Base-by-base conservation (phyloP, 202 grass and related monocot species). In the Elaeis oleifera region DNA sequence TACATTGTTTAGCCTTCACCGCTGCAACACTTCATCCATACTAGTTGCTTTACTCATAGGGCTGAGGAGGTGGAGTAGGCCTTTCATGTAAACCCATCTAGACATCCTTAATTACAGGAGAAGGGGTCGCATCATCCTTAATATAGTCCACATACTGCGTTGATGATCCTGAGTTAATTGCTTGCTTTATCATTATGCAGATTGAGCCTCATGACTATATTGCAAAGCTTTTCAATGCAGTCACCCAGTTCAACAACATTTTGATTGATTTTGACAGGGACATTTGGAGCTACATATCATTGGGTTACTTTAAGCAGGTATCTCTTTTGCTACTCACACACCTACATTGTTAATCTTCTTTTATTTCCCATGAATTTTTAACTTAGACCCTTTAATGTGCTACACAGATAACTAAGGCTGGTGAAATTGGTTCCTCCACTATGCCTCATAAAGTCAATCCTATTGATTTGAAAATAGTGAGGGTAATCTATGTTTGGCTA, bases 381-480 rank as follows among this genome's bases (percentile, higher is more conserved):
- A 39, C 6, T 39, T 4, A 77, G 54, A 14, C 74, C 39, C 54
- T 23, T 13, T 18, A 49, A 5, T 68, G 27, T 61, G 66, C 74
- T 62, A 58, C 79, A 29, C 77, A 97, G 92, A 77, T 89, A 76
- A 69, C 82, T 32, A 97, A 92, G 74, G 79, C 77, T 53, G 92
- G 84, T 63, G 88, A 97, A 78, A 77, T 97, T 61, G 92, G 92
- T 80, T 91, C 84, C 21, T 97, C 84, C 53, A 97, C 84, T n/a
- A 97, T 92, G 92, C 92, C 82, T 70, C 91, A 91, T 72, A 96
- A 96, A 86, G 81, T 97, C 59, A 96, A 96, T 71, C 84, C 91
- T 25, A 97, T 92, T 20, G 80, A 97, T 86, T 97, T 79, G 92
- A 97, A 83, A 97, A 97, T 58, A 97, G 92, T 21, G 91, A 91